Conservation (phyloP, 306 rosid genomes). For the Quercus bicolor region DNA sequence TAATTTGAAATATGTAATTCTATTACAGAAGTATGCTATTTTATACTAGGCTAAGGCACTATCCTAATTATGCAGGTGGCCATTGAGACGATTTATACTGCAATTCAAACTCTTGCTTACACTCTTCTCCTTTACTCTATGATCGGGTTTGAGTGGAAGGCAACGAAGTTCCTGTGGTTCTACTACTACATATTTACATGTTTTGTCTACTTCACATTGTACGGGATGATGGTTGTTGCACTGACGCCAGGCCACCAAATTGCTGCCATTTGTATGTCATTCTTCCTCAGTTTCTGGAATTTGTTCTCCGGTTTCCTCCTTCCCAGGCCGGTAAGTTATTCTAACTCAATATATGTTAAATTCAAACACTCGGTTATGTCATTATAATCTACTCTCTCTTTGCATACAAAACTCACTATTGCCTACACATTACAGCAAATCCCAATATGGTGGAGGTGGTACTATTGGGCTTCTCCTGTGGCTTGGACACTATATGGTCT, state of each 20-base stretch:
- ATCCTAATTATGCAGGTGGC: conserved; percentile 49
- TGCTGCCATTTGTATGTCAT: conserved; percentile 62
- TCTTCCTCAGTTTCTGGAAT: conserved; percentile 76
- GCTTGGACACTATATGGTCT: conserved; percentile 81
- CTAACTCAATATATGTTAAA: not conserved
- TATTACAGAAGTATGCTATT: not conserved
- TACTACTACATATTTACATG: conserved; percentile 66
- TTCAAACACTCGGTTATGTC: not conserved
- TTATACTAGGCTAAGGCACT: not conserved
- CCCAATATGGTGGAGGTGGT: conserved; percentile 92
- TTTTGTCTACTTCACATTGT: conserved; percentile 65
- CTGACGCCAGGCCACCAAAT: conserved; percentile 66
- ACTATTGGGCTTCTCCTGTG: conserved; percentile 73
- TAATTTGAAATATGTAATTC: not conserved
- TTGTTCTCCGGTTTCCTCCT: conserved; percentile 78
- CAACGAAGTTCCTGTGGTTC: conserved; percentile 55
- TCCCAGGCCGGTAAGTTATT: conserved; percentile 58
- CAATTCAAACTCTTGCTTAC: conserved; percentile 44
- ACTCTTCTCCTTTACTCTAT: conserved; percentile 48
- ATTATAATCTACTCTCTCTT: not conserved
- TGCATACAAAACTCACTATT: not conserved
- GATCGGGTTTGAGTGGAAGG: conserved; percentile 61
- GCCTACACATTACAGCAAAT: conserved; percentile 44
- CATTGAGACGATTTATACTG: conserved; percentile 58
- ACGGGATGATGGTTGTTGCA: conserved; percentile 78